Conservation (phyloP, 805 yeast genomes). For the Danielia reshetovae region DNA sequence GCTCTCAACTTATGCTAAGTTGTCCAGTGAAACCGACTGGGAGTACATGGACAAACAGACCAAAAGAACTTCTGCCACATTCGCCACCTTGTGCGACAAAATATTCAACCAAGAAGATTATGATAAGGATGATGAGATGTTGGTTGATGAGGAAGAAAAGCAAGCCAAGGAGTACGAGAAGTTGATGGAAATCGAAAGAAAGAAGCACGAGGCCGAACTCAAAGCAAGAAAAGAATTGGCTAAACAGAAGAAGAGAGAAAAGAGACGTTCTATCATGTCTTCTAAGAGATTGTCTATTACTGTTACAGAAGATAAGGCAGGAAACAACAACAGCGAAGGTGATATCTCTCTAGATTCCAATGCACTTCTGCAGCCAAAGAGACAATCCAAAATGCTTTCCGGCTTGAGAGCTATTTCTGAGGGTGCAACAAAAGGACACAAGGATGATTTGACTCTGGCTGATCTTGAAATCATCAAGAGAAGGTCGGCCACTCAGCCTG, state of each 20-base stretch:
- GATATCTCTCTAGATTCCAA: slow-evolving; percentile 21
- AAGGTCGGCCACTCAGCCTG: slow-evolving; percentile 45
- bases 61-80: slow-evolving; percentile 71
- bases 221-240: slow-evolving; percentile 45
- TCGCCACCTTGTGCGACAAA: slow-evolving; percentile 73
- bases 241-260: slow-evolving; percentile 41
- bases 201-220: slow-evolving; percentile 51
- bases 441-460: slow-evolving; percentile 39
- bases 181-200: slow-evolving; percentile 42
- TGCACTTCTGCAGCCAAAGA: slow-evolving; percentile 33
- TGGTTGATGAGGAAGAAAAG: slow-evolving; percentile 40
- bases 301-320: slow-evolving; percentile 28
- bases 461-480: slow-evolving; percentile 44
- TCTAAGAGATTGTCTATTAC: slow-evolving; percentile 34
- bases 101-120: slow-evolving; percentile 65
- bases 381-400: slow-evolving; percentile 27
- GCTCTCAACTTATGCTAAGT: slow-evolving; percentile 68
- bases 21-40: slow-evolving; percentile 62
- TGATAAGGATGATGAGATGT: slow-evolving; percentile 46
- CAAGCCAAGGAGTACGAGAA: slow-evolving; percentile 44
- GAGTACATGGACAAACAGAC: slow-evolving; percentile 69
- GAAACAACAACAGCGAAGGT: slow-evolving; percentile 9
- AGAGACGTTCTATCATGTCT: slow-evolving; percentile 37
- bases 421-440: slow-evolving; percentile 18
- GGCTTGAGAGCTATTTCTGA: slow-evolving; percentile 37